Evolutionary conservation across 176 grass and related monocot genomes (phyloP).

Genomic region (Rhynchospora pubera): DNA sequence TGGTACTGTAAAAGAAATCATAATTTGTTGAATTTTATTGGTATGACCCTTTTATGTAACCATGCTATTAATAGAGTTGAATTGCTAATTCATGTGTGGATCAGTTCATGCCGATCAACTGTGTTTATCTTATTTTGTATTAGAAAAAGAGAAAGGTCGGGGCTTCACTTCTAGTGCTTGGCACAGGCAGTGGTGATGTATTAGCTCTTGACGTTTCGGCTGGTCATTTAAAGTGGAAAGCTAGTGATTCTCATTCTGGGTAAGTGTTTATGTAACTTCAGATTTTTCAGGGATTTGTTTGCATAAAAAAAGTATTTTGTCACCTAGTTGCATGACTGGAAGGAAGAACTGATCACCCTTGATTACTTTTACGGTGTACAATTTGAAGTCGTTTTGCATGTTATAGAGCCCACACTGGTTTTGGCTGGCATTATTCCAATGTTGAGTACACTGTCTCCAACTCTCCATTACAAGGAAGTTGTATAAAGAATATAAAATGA

Average conservation of each 20-base stretch:
- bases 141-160: conserved; percentile 17
- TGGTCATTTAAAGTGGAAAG: conserved; percentile 24
- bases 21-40: not conserved
- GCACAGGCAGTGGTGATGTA: conserved; percentile 13
- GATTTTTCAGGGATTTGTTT: not conserved
- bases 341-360: conserved; percentile 7
- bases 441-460: not conserved
- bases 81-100: not conserved
- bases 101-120: not conserved
- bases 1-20: not conserved
- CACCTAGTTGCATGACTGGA: not conserved
- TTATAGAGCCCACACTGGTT: not conserved
- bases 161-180: conserved; percentile 22
- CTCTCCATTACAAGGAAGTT: not conserved
- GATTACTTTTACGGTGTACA: not conserved
- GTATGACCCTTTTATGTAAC: not conserved
- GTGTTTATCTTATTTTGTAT: not conserved
- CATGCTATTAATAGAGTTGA: not conserved
- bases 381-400: not conserved
- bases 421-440: not conserved
- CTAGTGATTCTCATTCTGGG: conserved; percentile 22
- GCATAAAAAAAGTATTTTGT: not conserved
- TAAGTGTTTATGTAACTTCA: conserved; percentile 10
- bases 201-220: conserved; percentile 15
- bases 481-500: not conserved